Evolutionary conservation across 1,284 basidiomycete species (phyloP), one percentile per base, ranked within the genome.

Genomic region (Papiliotrema fonsecae): DNA sequence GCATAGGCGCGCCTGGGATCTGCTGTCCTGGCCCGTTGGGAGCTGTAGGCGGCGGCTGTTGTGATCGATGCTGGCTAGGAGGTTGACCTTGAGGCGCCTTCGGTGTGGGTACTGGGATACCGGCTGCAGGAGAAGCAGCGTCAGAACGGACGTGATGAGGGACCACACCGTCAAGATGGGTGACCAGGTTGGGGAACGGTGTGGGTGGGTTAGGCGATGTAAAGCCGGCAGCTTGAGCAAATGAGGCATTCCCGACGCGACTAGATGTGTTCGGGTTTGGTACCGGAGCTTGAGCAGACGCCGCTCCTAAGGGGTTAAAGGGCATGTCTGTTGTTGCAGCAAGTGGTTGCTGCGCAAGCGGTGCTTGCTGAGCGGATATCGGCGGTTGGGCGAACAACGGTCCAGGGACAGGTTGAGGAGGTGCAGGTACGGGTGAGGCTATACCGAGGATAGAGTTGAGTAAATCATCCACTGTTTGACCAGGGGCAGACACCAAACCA

Each of bases 381-480:
- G 37, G 42, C 10, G 36, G 27, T 45, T 21, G 32, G 22, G 31
- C 10, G 7, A 26, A 25, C 27, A 18, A 42, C 11, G 51, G 43
- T 16, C 25, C 18, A 36, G 35, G 21, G 22, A 39, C 47, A 6
- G 21, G 31, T 4, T 36, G 7, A 4, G 43, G 49, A 6, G 6
- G 37, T 25, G 31, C 24, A 6, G 43, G 30, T 31, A 25, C 24
- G 21, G 41, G 31, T 10, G 59, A 42, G 16, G 51, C 49, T 2
- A 57, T 36, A 4, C 65, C 67, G 1, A 69, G 54, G 11, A 71
- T 64, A 28, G 62, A 62, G 44, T 54, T 64, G 21, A 71, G 53
- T 10, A 71, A 50, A 48, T 71, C 67, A 36, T 66, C 65, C n/a
- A 65, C 69, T 1, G 67, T 69, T 48, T 69, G 61, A 13, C 61